Conservation (phyloP, 2,329 filamentous ascomycete genomes). For the Diplodia mutila region DNA sequence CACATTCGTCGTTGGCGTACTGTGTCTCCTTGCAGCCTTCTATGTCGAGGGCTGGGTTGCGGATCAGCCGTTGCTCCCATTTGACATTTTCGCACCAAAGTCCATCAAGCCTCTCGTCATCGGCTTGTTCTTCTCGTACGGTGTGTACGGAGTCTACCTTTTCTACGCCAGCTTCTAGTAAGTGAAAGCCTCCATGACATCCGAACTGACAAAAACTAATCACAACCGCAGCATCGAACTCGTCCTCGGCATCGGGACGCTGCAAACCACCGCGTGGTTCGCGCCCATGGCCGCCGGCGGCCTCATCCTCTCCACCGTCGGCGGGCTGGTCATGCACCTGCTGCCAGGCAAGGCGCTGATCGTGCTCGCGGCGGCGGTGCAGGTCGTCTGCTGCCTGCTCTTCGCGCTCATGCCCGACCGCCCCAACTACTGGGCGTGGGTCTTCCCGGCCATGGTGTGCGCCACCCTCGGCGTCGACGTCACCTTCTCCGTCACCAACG, state of each 20-base stretch:
- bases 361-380: slow-evolving; percentile 63
- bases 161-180: slow-evolving; percentile 45
- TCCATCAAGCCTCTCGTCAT: slow-evolving; percentile 59
- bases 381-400: slow-evolving; percentile 61
- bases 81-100: slow-evolving; percentile 69
- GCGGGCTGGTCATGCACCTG: slow-evolving; percentile 69
- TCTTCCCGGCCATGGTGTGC: slow-evolving; percentile 72
- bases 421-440: slow-evolving; percentile 70
- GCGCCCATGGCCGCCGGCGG: slow-evolving; percentile 70
- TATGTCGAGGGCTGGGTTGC: slow-evolving; percentile 76
- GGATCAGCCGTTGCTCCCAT: slow-evolving; percentile 68
- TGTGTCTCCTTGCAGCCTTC: slow-evolving; percentile 63
- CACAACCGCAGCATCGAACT: slow-evolving; percentile 55
- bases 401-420: slow-evolving; percentile 57
- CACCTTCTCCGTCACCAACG: slow-evolving; percentile 73
- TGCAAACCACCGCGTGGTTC: slow-evolving; percentile 69
- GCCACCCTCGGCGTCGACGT: slow-evolving; percentile 77
- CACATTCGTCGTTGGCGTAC: slow-evolving; percentile 64
- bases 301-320: slow-evolving; percentile 63
- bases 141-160: slow-evolving; percentile 42
- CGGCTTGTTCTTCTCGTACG: slow-evolving; percentile 51
- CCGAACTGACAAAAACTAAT: slow-evolving; percentile 34
- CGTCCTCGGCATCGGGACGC: slow-evolving; percentile 46
- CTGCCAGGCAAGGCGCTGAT: slow-evolving; percentile 63
- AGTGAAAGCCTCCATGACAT: neutral